Conservation (phyloP, 805 yeast genomes). For the Metschnikowia corniflorae region DNA sequence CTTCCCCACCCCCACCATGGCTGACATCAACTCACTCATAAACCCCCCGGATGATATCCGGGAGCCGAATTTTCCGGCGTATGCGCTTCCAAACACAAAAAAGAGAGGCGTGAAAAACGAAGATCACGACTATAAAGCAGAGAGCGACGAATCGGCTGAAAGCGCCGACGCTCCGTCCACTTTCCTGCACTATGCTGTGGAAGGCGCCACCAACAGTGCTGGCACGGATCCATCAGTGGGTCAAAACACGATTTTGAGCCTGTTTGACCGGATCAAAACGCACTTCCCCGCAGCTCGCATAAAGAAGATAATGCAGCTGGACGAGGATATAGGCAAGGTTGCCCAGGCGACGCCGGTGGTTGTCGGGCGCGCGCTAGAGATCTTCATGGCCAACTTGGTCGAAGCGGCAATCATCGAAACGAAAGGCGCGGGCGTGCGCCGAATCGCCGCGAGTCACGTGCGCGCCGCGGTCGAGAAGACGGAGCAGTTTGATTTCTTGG, state of each 20-base stretch:
- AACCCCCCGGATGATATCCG: slow-evolving; percentile 24
- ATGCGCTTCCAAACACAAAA: neutral
- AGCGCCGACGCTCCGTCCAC: neutral
- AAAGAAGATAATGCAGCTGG: slow-evolving; percentile 95
- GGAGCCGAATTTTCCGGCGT: slow-evolving; percentile 3
- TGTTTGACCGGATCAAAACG: slow-evolving; percentile 59
- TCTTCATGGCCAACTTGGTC: slow-evolving; percentile 85
- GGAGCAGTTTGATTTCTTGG: slow-evolving; percentile 91
- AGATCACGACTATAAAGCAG: slow-evolving; percentile 5
- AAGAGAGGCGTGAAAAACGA: slow-evolving; percentile 2
- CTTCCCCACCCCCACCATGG: slow-evolving; percentile 15
- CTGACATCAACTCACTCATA: slow-evolving; percentile 26
- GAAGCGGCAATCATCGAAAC: slow-evolving; percentile 82
- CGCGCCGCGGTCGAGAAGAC: slow-evolving; percentile 78
- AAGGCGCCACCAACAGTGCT: neutral
- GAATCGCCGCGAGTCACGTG: slow-evolving; percentile 80
- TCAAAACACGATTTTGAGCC: slow-evolving; percentile 30
- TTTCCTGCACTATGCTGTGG: neutral
- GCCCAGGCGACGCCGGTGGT: slow-evolving; percentile 99
- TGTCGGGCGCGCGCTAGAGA: slow-evolving; percentile 91
- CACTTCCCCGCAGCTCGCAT: slow-evolving; percentile 92
- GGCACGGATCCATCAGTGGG: slow-evolving; percentile 19
- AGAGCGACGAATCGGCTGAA: slow-evolving; percentile 1
- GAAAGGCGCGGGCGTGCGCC: slow-evolving; percentile 64
- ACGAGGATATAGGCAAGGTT: slow-evolving; percentile 97